Percentiles rank a stretch among this genome's conserved stretches.
Evolutionary conservation across 306 rosid genomes (phyloP).

Genomic region (Casuarina cunninghamiana): DNA sequence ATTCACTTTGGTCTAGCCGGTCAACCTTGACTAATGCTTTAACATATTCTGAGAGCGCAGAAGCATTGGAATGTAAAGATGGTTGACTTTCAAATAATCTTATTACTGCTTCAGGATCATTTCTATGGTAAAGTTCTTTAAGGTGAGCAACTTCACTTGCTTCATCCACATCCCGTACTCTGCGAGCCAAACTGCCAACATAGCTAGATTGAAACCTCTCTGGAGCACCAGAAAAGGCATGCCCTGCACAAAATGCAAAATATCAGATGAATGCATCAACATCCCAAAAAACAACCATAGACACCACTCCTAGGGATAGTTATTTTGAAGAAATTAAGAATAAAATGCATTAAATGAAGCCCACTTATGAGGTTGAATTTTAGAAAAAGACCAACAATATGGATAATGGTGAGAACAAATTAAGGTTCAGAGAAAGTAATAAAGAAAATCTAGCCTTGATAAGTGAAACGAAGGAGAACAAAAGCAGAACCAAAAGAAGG

Average conservation of each 20-base stretch:
- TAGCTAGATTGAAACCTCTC: slow-evolving; percentile 72
- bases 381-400: background rate
- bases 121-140: slow-evolving; percentile 70
- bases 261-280: slow-evolving; percentile 8
- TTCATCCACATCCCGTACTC: slow-evolving; percentile 73
- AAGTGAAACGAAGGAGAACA: background rate
- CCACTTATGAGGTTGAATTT: background rate
- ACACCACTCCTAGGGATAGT: background rate
- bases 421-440: too few relatives aligned
- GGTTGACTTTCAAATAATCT: slow-evolving; percentile 82
- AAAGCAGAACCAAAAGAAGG: background rate
- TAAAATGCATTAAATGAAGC: background rate
- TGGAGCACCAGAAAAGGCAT: slow-evolving; percentile 41
- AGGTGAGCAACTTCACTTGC: slow-evolving; percentile 70
- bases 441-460: background rate
- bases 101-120: slow-evolving; percentile 88
- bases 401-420: too few relatives aligned
- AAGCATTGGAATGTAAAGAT: slow-evolving; percentile 61
- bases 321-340: background rate
- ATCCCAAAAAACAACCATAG: slow-evolving; percentile 7
- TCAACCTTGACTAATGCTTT: slow-evolving; percentile 81
- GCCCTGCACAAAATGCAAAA: slow-evolving; percentile 46
- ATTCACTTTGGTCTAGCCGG: slow-evolving; percentile 80
- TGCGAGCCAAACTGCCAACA: slow-evolving; percentile 71
- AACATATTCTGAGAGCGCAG: slow-evolving; percentile 81